Evolutionary conservation across 2,329 filamentous ascomycete species (phyloP).

Genomic region (Hymenoscyphus repandus): DNA sequence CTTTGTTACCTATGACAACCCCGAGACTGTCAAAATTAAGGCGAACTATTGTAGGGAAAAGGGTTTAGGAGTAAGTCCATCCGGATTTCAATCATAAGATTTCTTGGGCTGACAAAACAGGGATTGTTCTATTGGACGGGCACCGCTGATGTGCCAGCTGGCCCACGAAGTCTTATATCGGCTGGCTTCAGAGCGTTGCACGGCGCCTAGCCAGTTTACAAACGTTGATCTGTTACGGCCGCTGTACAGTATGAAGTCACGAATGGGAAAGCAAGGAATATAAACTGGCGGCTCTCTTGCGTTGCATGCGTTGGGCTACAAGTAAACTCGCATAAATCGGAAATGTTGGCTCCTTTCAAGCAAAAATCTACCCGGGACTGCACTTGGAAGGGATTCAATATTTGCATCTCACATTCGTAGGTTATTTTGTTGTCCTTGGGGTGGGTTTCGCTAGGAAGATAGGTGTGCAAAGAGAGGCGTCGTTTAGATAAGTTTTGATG

Average conservation of each 20-base stretch:
- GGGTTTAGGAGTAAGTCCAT: constrained; percentile 51
- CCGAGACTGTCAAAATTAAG: constrained; percentile 70
- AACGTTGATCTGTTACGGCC: background rate
- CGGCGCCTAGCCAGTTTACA: constrained; percentile 11
- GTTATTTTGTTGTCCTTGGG: too few species aligned
- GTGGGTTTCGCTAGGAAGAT: too few species aligned
- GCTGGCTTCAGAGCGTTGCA: constrained; percentile 56
- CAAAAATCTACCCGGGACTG: too few species aligned
- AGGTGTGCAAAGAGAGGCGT: too few species aligned
- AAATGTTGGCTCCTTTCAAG: too few species aligned
- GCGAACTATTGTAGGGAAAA: constrained; percentile 68
- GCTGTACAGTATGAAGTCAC: background rate
- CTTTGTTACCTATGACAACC: constrained; percentile 76
- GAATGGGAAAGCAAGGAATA: background rate
- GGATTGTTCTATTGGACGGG: constrained; percentile 80
- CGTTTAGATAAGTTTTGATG: too few species aligned
- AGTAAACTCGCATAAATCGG: too few species aligned
- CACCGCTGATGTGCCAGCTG: constrained; percentile 60
- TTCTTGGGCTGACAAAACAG: constrained; percentile 32
- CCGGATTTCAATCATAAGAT: background rate
- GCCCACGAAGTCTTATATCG: constrained; percentile 51
- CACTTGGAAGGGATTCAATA: too few species aligned
- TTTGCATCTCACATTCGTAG: too few species aligned
- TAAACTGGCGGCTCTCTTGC: background rate
- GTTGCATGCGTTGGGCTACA: background rate